Base-by-base conservation (phyloP, 1,284 basidiomycete species). In the Leucoagaricus sp. region DNA sequence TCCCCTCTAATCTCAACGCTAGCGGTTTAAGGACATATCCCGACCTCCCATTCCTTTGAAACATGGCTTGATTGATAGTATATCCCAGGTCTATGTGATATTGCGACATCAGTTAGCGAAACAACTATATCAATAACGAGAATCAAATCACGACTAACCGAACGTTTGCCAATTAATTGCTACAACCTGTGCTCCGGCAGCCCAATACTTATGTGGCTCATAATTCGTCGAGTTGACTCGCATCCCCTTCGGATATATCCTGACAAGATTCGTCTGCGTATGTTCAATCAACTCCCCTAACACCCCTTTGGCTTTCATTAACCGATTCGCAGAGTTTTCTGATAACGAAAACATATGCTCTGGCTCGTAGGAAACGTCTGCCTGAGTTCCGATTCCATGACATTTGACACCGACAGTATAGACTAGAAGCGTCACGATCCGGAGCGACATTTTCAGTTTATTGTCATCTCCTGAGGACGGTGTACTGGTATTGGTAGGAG, bases 161-260 rank as follows among this genome's bases (percentile, higher is more conserved):
- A 89, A 89, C 0, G 95, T 99, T 72, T 99, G 97, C 93, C 95
- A 98, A 71, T 99, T 99, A 60, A 99, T 82, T 5, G 97, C 94
- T 0, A 97, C 95, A n/a, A 99, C 73, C 72, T 99, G 96, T 15
- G 88, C 87, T 0, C 96, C 96, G 0, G 87, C 86, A 0, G 86
- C 84, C 96, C 96, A 99, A 71, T 87, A 94, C 36, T 89, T 83
- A 71, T 93, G 86, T 3, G 96, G 96, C 62, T 91, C 83, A 68
- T 91, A 98, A 71, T 99, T 99, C 21, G 89, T 89, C 59, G 91
- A 94, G 60, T 81, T 87, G 45, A 97, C 77, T 51, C 95, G 76
- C 36, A 80, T 86, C 1, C 91, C 94, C 65, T 91, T 91, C 0
- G 97, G 97, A 69, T 99, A 99, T 13, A 93, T 85, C 58, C 97